Base-by-base conservation (phyloP, 352 stramenopile species). In the Globisporangium emineosum region DNA sequence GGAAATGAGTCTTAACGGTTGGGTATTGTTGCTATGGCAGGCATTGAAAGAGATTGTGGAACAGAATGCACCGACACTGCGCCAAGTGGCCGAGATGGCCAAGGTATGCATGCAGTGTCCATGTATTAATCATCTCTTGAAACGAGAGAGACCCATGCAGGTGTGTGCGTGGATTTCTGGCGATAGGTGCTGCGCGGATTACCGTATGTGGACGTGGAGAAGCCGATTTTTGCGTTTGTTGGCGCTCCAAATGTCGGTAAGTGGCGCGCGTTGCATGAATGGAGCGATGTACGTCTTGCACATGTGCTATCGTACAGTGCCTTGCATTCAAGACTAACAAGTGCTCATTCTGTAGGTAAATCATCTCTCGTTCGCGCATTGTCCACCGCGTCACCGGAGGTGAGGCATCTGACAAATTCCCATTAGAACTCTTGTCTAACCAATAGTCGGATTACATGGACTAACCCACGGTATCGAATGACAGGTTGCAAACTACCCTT, bases 401-500 rank as follows among this genome's bases (percentile, higher is more conserved):
- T 92, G 19, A 27, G 43, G 52, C 52, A 8, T 55, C 13, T 33
- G 23, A 55, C 40, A 33, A 7, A 55, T 13, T 17, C 23, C 7
- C 12, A 2, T 42, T 7, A n/a, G 37, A 45, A 19, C 37, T 8
- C 37, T n/a, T 15, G 9, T 8, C 17, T 45, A 45, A 21, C 15
- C 40, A 21, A 47, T 1, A 21, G 40, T 21, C 6, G 40, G 40
- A 47, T 17, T 47, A 47, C 2, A 21, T 47, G 35, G 35, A 47
- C 40, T 47, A 17, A 47, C 40, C 5, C 40, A 47, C 12, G 1
- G 5, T 2, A 15, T 40, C 37, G 13, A 13, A 19, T 45, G 13
- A 12, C 50, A 94, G 86, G 82, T 95, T 42, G 85, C 87, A 12
- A 96, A 96, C 59, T 96, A 96, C 33, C 87, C 87, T 35, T 96